phyloP scores from a whole-genome alignment of 1,139 yeast species.

The Zhuliangozyma blackwelliae region DNA sequence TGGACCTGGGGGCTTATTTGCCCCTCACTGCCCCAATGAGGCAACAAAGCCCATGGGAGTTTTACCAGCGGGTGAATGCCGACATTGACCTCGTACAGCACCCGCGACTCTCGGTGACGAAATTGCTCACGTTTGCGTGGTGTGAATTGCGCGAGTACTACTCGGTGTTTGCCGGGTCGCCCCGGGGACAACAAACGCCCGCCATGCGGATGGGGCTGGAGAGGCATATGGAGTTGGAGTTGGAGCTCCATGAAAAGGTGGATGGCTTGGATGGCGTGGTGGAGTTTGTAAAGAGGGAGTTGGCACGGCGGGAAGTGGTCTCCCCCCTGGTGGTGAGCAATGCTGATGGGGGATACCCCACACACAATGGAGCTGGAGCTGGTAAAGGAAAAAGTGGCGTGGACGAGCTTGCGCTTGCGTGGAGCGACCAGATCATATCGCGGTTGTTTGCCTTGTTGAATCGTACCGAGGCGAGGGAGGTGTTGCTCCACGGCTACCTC shows the following conservation, averaged over 20 bases:
- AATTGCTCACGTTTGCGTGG: constrained; percentile 45
- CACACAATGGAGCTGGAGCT: too few species aligned
- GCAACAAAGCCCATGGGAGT: constrained; percentile 22
- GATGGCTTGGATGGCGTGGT: constrained; percentile 13
- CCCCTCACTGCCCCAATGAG: constrained; percentile 8
- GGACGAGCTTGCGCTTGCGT: constrained; percentile 24
- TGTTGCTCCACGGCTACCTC: constrained; percentile 52
- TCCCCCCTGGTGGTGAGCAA: constrained; percentile 1
- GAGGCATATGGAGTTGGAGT: constrained; percentile 42
- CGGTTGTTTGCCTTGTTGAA: constrained; percentile 36
- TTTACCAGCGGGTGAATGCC: constrained; percentile 20
- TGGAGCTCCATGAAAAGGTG: constrained; percentile 29
- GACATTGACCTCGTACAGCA: constrained; percentile 20
- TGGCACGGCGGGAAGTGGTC: too few species aligned
- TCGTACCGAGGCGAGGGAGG: constrained; percentile 56
- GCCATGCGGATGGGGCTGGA: constrained; percentile 37
- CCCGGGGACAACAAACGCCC: constrained; percentile 19
- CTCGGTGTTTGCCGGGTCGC: constrained; percentile 36
- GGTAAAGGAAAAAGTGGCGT: too few species aligned
- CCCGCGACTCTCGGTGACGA: constrained; percentile 46
- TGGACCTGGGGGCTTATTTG: constrained; percentile 4
- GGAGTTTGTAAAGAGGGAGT: too few species aligned
- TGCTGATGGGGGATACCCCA: too few species aligned
- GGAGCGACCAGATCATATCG: constrained; percentile 30
- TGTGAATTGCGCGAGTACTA: constrained; percentile 49